phyloP scores from a whole-genome alignment of 2,329 filamentous ascomycete genomes.

The Botrytis pseudocinerea region DNA sequence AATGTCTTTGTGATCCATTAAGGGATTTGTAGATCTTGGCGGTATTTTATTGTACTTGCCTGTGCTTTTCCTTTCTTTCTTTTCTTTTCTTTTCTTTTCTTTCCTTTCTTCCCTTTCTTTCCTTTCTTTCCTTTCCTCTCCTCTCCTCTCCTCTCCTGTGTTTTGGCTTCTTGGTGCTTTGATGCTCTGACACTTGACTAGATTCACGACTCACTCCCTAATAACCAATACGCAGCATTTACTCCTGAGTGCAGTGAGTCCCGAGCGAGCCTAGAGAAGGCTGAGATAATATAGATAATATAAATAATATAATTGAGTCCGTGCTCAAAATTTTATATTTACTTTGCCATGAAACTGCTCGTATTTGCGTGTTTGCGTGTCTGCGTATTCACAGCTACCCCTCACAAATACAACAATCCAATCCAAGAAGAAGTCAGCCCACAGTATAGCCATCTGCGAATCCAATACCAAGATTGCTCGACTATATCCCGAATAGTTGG shows the following conservation, averaged over 20 bases:
- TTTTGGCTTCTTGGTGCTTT: background rate
- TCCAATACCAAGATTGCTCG: background rate
- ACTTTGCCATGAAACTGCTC: background rate
- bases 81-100: no score
- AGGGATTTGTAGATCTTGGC: background rate
- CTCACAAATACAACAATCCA: background rate
- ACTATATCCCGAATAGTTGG: background rate
- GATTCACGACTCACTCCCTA: conserved; percentile 6
- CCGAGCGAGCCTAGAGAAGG: background rate
- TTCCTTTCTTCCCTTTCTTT: no score
- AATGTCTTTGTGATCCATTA: conserved; percentile 15
- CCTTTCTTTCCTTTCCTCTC: no score
- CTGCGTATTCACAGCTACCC: background rate
- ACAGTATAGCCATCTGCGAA: background rate
- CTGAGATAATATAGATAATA: background rate
- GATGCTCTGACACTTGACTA: conserved; percentile 3
- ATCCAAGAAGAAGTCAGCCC: background rate
- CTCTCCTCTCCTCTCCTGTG: background rate
- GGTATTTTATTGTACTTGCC: background rate
- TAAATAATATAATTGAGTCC: background rate
- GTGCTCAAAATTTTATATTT: conserved; percentile 13
- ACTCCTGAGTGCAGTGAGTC: background rate
- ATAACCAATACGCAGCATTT: background rate
- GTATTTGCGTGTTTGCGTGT: background rate
- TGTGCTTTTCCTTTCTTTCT: background rate